Base-by-base conservation (phyloP, 352 stramenopile species). In the Proteromonas lacertae region DNA sequence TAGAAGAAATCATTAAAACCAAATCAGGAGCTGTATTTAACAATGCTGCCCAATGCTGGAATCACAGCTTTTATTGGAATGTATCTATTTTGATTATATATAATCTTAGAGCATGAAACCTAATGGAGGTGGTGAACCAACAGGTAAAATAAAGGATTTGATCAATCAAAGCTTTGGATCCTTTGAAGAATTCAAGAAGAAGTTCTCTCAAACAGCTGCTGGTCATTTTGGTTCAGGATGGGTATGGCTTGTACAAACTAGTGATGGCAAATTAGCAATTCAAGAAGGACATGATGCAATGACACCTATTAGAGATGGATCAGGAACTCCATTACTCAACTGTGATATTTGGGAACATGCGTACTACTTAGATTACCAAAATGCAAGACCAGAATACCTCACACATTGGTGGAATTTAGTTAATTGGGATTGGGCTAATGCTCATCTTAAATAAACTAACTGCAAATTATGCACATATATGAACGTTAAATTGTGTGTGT, bases 331-430 rank as follows among this genome's bases (percentile, higher is more conserved):
- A 13, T 40, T 86, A 36, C 56, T 88, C 17, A 64, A 64, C 13
- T 28, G 66, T 0, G 69, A 88, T 45, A 65, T 88, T 39, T 88
- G 72, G 72, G 72, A 88, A 45, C 72, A 88, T 53, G 68, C 71
- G 7, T 88, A 88, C 55, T 88, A 88, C 56, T 56, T 88, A 35
- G 72, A 86, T 49, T 80, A 82, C 60, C 67, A 83, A 50, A 80
- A 80, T 53, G 57, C 63, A 38, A 5, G 29, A 5, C 4, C 29
- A 5, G 17, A 34, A 6, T 34, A 34, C 29, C 5, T 34, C 5
- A 14, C 5, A 5, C 29, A 34, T 20, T 28, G 5, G 24, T 10
- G 24, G n/a, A n/a, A n/a, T n/a, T n/a, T n/a, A n/a, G n/a, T n/a
- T n/a, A n/a, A n/a, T n/a, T n/a, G n/a, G n/a, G n/a, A n/a, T n/a